Percentiles rank a stretch among this genome's conserved stretches.
These are phyloP conservation scores for Diaporthe australafricana DNA, from an alignment of 2,329 filamentous ascomycete genomes.

Conservation along the genomic window DNA sequence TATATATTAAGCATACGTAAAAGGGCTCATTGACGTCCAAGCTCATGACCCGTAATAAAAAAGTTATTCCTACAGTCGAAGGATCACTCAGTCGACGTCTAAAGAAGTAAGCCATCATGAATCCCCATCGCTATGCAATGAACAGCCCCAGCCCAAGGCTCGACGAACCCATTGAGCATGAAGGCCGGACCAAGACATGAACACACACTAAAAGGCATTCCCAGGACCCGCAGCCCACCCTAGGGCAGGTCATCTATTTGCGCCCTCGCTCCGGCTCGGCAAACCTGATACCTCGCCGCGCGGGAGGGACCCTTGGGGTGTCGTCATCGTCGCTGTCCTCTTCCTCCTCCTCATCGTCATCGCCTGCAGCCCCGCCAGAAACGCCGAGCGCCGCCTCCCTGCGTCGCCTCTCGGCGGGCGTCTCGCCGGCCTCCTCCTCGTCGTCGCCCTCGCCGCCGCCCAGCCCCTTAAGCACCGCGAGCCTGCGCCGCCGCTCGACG, in stretches of 20 bases:
- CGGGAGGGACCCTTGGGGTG: slow-evolving; percentile 62
- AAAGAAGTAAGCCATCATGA: slow-evolving; percentile 11
- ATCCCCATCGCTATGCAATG: slow-evolving; percentile 31
- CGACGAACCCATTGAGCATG: background rate
- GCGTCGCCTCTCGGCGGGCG: slow-evolving; percentile 78
- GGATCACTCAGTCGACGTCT: background rate
- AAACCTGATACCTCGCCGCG: slow-evolving; percentile 70
- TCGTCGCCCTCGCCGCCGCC: slow-evolving; percentile 56
- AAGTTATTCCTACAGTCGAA: slow-evolving; percentile 11
- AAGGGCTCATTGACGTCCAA: background rate
- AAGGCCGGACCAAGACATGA: slow-evolving; percentile 11
- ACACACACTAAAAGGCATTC: slow-evolving; percentile 18
- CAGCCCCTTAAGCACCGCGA: slow-evolving; percentile 62
- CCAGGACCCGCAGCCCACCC: background rate
- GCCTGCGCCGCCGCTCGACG: slow-evolving; percentile 74
- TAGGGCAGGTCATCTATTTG: slow-evolving; percentile 36
- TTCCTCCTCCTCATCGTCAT: slow-evolving; percentile 57
- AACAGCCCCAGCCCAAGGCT: background rate
- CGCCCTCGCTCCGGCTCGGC: slow-evolving; percentile 57
- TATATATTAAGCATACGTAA: slow-evolving; percentile 17
- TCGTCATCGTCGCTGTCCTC: slow-evolving; percentile 70
- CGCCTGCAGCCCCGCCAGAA: slow-evolving; percentile 44
- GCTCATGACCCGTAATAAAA: slow-evolving; percentile 12
- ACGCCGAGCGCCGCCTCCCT: slow-evolving; percentile 80
- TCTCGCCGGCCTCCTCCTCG: slow-evolving; percentile 68